These are phyloP conservation scores for Fusarium denticulatum DNA, from an alignment of 2,329 filamentous ascomycete genomes.

Conservation along the genomic window DNA sequence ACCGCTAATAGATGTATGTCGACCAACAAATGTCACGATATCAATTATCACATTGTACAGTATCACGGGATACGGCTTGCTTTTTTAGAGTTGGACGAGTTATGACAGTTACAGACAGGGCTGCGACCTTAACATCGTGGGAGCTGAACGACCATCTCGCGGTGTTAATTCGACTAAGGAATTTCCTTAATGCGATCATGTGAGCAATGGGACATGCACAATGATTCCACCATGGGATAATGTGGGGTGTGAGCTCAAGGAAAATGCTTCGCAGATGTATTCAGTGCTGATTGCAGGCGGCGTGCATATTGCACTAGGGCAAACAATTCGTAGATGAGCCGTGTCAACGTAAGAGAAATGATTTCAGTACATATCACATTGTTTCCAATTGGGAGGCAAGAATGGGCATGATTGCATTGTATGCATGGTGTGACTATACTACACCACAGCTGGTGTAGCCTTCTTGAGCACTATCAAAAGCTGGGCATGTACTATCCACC, in stretches of 20 bases:
- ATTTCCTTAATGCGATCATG: neutral
- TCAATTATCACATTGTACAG: neutral
- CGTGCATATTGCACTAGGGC: neutral
- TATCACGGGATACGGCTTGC: neutral
- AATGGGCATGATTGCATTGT: neutral
- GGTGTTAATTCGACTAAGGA: neutral
- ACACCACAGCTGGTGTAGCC: neutral
- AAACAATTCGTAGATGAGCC: neutral
- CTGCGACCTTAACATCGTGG: neutral
- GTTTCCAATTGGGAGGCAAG: neutral
- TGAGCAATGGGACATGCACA: neutral
- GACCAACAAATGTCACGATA: neutral
- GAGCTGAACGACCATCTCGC: neutral
- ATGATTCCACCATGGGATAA: neutral
- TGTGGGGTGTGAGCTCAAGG: neutral
- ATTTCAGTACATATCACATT: neutral
- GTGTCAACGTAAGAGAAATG: neutral
- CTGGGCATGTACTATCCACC: neutral
- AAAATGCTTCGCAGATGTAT: neutral
- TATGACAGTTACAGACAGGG: neutral
- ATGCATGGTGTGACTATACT: neutral
- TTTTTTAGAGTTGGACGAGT: slow-evolving; percentile 7
- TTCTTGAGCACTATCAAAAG: neutral
- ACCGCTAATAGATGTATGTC: neutral
- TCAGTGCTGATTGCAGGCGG: neutral